phyloP scores from a whole-genome alignment of 2,329 filamentous ascomycete species.

The Exophiala phaeomuriformis region DNA sequence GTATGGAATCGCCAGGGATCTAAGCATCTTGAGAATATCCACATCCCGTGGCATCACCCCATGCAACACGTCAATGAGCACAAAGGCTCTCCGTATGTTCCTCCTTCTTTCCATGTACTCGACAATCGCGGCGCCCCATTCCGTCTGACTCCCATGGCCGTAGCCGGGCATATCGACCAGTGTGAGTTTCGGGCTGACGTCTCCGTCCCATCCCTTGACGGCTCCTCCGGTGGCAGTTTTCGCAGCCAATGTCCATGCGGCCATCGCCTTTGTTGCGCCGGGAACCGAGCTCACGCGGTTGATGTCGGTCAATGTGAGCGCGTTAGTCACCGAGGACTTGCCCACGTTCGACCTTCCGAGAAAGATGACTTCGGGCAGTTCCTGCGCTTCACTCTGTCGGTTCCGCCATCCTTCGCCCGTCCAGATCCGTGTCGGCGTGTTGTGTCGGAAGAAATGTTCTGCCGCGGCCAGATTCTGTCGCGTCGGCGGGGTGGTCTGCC shows the following conservation, averaged over 20 bases:
- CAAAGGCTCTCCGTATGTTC: constrained; percentile 56
- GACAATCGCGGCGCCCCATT: constrained; percentile 61
- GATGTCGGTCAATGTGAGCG: constrained; percentile 42
- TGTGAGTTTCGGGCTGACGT: constrained; percentile 43
- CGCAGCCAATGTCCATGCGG: constrained; percentile 56
- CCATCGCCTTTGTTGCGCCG: constrained; percentile 58
- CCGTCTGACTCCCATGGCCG: constrained; percentile 52
- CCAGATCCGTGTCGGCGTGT: constrained; percentile 52
- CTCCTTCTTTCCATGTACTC: constrained; percentile 58
- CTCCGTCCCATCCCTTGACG: constrained; percentile 27
- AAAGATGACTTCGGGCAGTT: constrained; percentile 57
- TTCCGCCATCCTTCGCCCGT: constrained; percentile 54
- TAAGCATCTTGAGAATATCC: constrained; percentile 50
- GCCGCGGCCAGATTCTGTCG: constrained; percentile 37
- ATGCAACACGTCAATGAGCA: constrained; percentile 58
- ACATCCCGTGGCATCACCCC: constrained; percentile 57
- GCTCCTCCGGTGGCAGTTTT: constrained; percentile 31
- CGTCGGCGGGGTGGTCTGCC: constrained; percentile 45
- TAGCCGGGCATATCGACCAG: constrained; percentile 68
- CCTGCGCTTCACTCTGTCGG: constrained; percentile 36
- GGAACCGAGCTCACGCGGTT: constrained; percentile 39
- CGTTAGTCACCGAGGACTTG: constrained; percentile 61
- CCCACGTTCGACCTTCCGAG: constrained; percentile 64
- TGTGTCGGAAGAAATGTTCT: constrained; percentile 40
- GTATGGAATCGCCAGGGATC: constrained; percentile 51